Base-by-base conservation (phyloP, 1,139 yeast species). In the Sugiyamaella sp. region DNA sequence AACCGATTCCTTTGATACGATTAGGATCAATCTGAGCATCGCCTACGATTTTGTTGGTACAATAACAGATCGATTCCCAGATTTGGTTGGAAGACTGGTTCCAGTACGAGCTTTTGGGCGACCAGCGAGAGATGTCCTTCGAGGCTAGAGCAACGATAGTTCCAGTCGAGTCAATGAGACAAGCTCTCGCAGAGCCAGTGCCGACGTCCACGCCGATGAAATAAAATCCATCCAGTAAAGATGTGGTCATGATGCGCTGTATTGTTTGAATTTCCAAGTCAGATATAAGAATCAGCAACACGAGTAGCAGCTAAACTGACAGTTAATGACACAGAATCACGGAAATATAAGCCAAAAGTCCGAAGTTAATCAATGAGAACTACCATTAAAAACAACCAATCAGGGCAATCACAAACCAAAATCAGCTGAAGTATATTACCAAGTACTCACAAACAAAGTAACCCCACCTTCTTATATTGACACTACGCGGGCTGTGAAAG, bases 201-300 rank as follows among this genome's bases (percentile, higher is more conserved):
- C 99, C 99, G 33, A 93, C 98, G 68, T 93, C 99, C 14, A 93
- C 96, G 56, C 98, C 98, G 49, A 91, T 82, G 66, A 85, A 90
- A 70, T 82, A 86, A 9, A n/a, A n/a, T n/a, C 39, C 45, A 16
- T 46, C 45, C 17, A 22, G 2, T 14, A 19, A 17, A 20, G 49
- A 33, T 2, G 24, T 16, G 17, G 49, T 8, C 49, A 46, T 46
- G 14, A 14, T 21, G 35, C 4, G 4, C 35, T n/a, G n/a, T n/a
- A n/a, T n/a, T n/a, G n/a, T n/a, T n/a, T n/a, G n/a, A n/a, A n/a
- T n/a, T n/a, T n/a, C n/a, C n/a, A n/a, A n/a, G n/a, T n/a, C n/a
- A n/a, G 14, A 29, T 5, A 10, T 8, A 29, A 4, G 35, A 29
- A 12, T 29, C 4, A 29, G n/a, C 35, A 29, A 29, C 29, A 24